Evolutionary conservation across 805 yeast species (phyloP), one percentile per base, ranked within the genome.

Genomic region (Saccharomycopsis sp.): DNA sequence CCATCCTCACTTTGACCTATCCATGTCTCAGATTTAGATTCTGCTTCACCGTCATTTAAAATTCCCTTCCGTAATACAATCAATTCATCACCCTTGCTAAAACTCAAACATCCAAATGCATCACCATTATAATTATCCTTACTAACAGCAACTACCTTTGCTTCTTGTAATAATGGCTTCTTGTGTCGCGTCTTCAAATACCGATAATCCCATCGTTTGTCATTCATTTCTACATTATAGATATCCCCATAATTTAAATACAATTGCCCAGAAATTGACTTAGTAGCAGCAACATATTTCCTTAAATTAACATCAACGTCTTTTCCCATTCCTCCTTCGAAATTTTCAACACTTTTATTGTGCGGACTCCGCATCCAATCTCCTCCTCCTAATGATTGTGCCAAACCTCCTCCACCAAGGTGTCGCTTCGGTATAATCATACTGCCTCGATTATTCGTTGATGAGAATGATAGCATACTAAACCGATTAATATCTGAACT

Each of bases 1-100:
- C 51, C 51, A 42, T 50, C 53, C 11, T 9, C 14, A 2, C 43
- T 29, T 26, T 31, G 39, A 3, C 49, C 53, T 13, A 48, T 21
- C 50, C 51, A 44, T 45, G 29, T 31, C 11, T 32, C 32, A 23
- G 21, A 29, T n/a, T 5, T 7, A 11, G 28, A 21, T 3, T 8
- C 43, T 23, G 6, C 6, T 5, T 21, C 38, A 33, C 27, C 23
- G 14, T 32, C 24, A 32, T 44, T 21, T 6, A 41, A 34, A n/a
- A n/a, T n/a, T n/a, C n/a, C n/a, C n/a, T n/a, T n/a, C n/a, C n/a
- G n/a, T 8, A 48, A 19, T 19, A 48, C 26, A n/a, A 19, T 35
- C n/a, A 50, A 8, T n/a, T 27, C 16, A 11, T 51, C 53, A 19
- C 37, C 45, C 21, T 35, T 34, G 3, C 17, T 14, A 23, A 51